Evolutionary conservation across 2,329 filamentous ascomycete species (phyloP).

Genomic region (Pseudogymnoascus sp.): DNA sequence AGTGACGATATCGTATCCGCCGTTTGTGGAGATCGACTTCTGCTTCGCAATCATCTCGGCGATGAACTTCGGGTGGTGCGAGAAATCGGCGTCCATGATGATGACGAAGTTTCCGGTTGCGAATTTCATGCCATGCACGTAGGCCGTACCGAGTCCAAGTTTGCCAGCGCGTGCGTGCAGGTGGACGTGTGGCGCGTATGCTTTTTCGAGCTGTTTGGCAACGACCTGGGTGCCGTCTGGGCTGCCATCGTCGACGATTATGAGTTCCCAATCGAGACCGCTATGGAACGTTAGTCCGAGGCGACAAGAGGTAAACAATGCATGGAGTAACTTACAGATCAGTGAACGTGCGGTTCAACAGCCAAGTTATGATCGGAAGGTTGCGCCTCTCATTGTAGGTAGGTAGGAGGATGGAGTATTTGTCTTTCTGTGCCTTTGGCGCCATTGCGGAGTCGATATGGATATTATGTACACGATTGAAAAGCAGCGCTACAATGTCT

Average conservation of each 20-base stretch:
- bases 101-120: constrained; percentile 90
- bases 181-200: constrained; percentile 71
- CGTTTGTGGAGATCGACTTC: constrained; percentile 42
- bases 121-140: constrained; percentile 89
- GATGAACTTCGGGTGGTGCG: constrained; percentile 98
- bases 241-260: constrained; percentile 96
- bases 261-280: constrained; percentile 82
- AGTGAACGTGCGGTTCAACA: constrained; percentile 86
- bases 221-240: constrained; percentile 91
- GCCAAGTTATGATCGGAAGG: constrained; percentile 89
- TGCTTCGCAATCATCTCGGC: constrained; percentile 84
- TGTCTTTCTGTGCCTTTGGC: constrained; percentile 45
- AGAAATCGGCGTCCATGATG: constrained; percentile 99
- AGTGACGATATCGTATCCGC: constrained; percentile 94
- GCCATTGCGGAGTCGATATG: constrained; percentile 6
- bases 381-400: constrained; percentile 99
- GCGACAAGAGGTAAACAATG: constrained; percentile 17
- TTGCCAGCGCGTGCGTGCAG: constrained; percentile 89
- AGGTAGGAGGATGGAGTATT: constrained; percentile 94
- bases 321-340: constrained; percentile 57
- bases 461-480: background rate
- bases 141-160: constrained; percentile 92
- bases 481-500: background rate
- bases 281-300: background rate
- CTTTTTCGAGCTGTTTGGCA: constrained; percentile 81